phyloP scores from a whole-genome alignment of 179 eudicot genomes.

The Actinidia polygama region DNA sequence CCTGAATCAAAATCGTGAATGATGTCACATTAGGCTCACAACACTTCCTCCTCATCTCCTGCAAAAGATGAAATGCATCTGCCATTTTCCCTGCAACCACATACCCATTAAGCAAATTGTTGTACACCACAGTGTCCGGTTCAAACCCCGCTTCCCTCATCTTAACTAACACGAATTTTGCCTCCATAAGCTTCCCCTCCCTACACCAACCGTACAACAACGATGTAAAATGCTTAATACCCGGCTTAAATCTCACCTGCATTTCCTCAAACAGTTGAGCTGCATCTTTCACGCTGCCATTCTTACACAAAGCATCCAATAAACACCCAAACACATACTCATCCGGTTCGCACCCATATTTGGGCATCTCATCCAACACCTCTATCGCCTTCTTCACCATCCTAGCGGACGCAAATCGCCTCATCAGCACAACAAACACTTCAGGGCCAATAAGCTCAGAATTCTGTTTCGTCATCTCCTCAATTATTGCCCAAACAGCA shows the following conservation, averaged over 20 bases:
- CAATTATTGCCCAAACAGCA: constrained; percentile 82
- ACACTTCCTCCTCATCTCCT: constrained; percentile 89
- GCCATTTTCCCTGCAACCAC: constrained; percentile 77
- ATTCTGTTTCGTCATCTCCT: constrained; percentile 81
- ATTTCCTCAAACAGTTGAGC: constrained; percentile 84
- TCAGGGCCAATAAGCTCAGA: constrained; percentile 67
- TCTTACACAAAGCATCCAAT: constrained; percentile 90
- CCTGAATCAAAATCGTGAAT: constrained; percentile 83
- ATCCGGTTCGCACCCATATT: constrained; percentile 89
- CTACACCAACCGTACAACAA: constrained; percentile 89
- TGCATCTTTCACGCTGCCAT: constrained; percentile 90
- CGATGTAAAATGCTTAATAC: constrained; percentile 85
- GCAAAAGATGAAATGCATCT: constrained; percentile 83
- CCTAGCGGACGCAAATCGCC: constrained; percentile 81
- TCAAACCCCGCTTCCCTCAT: constrained; percentile 85
- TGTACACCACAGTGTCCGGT: constrained; percentile 85
- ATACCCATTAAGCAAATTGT: constrained; percentile 85
- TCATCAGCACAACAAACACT: constrained; percentile 79
- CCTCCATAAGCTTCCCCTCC: constrained; percentile 87
- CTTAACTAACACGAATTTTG: constrained; percentile 76
- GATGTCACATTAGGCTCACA: constrained; percentile 87
- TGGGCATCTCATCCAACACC: constrained; percentile 91
- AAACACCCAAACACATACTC: constrained; percentile 90
- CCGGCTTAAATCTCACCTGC: constrained; percentile 69
- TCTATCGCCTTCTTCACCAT: constrained; percentile 93